These are phyloP conservation scores for Globisporangium parvum DNA, from an alignment of 352 stramenopile genomes.

Conservation along the genomic window DNA sequence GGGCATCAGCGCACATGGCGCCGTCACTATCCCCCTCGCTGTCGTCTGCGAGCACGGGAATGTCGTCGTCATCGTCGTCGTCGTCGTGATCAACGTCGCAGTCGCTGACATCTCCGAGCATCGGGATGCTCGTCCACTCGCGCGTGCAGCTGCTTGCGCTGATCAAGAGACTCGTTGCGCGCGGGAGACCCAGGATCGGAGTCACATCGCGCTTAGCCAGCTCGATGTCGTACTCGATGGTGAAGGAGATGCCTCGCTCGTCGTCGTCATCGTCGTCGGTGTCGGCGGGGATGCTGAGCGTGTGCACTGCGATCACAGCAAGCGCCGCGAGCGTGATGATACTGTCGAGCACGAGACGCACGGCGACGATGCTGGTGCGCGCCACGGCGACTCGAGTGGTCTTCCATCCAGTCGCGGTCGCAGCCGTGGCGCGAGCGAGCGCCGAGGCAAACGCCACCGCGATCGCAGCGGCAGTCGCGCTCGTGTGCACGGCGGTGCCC, in stretches of 20 bases:
- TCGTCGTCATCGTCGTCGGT: not conserved
- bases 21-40: no score
- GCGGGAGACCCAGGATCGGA: not conserved
- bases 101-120: not conserved
- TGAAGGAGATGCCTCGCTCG: not conserved
- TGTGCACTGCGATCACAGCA: not conserved
- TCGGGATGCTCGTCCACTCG: not conserved
- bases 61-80: not conserved
- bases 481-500: not conserved
- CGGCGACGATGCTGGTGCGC: not conserved
- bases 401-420: not conserved
- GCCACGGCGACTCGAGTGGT: not conserved
- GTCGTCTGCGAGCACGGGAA: constrained; percentile 1
- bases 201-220: not conserved
- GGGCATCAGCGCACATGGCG: not conserved
- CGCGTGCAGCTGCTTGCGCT: not conserved
- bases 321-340: not conserved
- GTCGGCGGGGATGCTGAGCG: not conserved
- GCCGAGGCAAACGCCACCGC: not conserved
- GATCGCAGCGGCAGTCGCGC: not conserved
- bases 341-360: not conserved
- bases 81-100: constrained; percentile 14
- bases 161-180: not conserved
- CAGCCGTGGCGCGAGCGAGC: not conserved
- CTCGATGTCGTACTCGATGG: not conserved